Conservation (phyloP, 768 basidiomycete species). For the Lactifluus subvellereus region DNA sequence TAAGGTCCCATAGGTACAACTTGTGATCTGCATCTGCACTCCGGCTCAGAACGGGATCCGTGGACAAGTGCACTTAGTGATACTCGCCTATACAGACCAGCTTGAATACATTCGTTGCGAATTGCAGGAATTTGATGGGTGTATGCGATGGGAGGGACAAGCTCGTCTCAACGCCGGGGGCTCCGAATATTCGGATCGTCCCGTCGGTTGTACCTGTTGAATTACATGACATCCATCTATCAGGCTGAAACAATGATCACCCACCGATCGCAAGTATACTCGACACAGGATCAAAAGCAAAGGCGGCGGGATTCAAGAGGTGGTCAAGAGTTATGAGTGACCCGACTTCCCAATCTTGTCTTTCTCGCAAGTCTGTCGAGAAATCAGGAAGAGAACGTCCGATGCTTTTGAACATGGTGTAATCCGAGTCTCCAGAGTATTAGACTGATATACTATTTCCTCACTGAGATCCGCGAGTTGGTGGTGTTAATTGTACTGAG, state of each 20-base stretch:
- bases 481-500: background rate
- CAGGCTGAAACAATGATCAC: slow-evolving; percentile 5
- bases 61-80: background rate
- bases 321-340: slow-evolving; percentile 45
- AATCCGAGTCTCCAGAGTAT: background rate
- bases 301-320: slow-evolving; percentile 43
- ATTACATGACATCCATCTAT: background rate
- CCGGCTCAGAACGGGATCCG: background rate
- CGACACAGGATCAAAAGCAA: slow-evolving; percentile 55
- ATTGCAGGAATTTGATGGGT: slow-evolving; percentile 55
- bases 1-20: slow-evolving; percentile 58
- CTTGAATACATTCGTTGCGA: slow-evolving; percentile 48
- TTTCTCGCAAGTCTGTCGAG: slow-evolving; percentile 51
- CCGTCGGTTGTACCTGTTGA: slow-evolving; percentile 58
- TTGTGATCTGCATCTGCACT: slow-evolving; percentile 44
- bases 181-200: slow-evolving; percentile 58
- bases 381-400: slow-evolving; percentile 42
- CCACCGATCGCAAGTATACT: slow-evolving; percentile 58
- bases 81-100: slow-evolving; percentile 57
- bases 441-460: background rate
- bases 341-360: slow-evolving; percentile 52
- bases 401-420: slow-evolving; percentile 16
- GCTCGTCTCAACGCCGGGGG: slow-evolving; percentile 54
- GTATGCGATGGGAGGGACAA: slow-evolving; percentile 40
- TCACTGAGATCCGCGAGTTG: background rate